These are phyloP conservation scores for Volvariella volvacea DNA, from an alignment of 1,284 basidiomycete species.

Conservation along the genomic window DNA sequence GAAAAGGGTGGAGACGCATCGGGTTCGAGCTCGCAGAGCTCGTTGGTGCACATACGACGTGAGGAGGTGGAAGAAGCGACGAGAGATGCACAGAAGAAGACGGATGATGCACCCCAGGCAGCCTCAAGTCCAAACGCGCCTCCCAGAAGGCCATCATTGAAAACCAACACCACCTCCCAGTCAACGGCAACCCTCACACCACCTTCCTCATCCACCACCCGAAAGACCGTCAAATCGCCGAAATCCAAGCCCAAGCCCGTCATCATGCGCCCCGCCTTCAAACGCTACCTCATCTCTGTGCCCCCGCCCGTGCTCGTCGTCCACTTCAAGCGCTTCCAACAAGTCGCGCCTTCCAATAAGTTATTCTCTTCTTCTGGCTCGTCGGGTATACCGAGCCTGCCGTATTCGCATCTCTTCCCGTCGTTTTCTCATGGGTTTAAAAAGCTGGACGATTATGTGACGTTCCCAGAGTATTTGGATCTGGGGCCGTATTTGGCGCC, in stretches of 20 bases:
- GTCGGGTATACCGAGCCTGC: too few relatives aligned
- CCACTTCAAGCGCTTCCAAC: slow-evolving; percentile 92
- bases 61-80: slow-evolving; percentile 2
- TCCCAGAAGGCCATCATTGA: too few relatives aligned
- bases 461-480: slow-evolving; percentile 84
- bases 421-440: slow-evolving; percentile 62
- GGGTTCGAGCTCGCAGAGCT: neutral
- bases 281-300: slow-evolving; percentile 85
- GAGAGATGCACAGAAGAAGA: neutral
- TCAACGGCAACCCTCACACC: too few relatives aligned
- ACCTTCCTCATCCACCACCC: too few relatives aligned
- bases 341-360: slow-evolving; percentile 35
- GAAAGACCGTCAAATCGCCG: neutral
- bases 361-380: too few relatives aligned
- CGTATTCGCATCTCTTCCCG: slow-evolving; percentile 28
- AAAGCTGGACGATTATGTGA: slow-evolving; percentile 83
- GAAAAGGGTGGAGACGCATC: neutral
- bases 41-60: slow-evolving; percentile 2
- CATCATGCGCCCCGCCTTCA: slow-evolving; percentile 80
- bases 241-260: slow-evolving; percentile 45
- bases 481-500: slow-evolving; percentile 84
- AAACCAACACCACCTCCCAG: too few relatives aligned
- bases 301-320: slow-evolving; percentile 88
- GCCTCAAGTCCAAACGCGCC: too few relatives aligned
- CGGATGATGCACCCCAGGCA: too few relatives aligned